Evolutionary conservation across 345 rosid genomes (phyloP), one percentile per base, ranked within the genome.

Genomic region (Eucalyptus marginata): DNA sequence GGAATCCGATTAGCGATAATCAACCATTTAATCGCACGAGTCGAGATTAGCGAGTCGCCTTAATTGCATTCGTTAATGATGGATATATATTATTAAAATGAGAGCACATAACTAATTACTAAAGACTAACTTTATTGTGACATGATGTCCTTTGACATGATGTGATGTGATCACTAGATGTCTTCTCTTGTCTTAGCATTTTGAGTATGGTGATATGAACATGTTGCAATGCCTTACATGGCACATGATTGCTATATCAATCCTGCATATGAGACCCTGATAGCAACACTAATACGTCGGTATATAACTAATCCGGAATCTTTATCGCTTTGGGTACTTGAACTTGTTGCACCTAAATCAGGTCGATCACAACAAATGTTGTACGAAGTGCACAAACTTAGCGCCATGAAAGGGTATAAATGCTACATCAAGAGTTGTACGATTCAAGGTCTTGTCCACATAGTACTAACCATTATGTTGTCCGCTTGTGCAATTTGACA

Each of bases 221-320:
- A 13, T 62, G 15, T 6, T 62, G 33, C 16, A 13, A 62, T 62
- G 68, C 68, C 33, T 13, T 29, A 27, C 14, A 13, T 13, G 31
- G 16, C 68, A 5, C 0, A 0, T 12, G 29, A 59, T 25, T 25
- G 16, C n/a, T 25, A 27, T 27, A 3, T 13, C 15, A 13, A 59
- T 59, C 8, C 0, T 29, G 4, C 31, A 27, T 5, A 59, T 59
- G 8, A 56, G 13, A 24, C 29, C 12, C 1, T 8, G 0, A 56
- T 56, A 56, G 27, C 62, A 24, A 56, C 62, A 22, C 5, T 56
- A 2, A 52, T 52, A 18, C 0, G 4, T 7, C 2, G 0, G 3
- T 8, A 10, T 24, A 10, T 6, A 56, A 56, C 13, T 25, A 5
- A 56, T 24, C 0, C 0, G 0, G 29, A 56, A 24, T 24, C 62